Conservation (phyloP, 2,329 filamentous ascomycete genomes). For the Alternaria brassicicola region DNA sequence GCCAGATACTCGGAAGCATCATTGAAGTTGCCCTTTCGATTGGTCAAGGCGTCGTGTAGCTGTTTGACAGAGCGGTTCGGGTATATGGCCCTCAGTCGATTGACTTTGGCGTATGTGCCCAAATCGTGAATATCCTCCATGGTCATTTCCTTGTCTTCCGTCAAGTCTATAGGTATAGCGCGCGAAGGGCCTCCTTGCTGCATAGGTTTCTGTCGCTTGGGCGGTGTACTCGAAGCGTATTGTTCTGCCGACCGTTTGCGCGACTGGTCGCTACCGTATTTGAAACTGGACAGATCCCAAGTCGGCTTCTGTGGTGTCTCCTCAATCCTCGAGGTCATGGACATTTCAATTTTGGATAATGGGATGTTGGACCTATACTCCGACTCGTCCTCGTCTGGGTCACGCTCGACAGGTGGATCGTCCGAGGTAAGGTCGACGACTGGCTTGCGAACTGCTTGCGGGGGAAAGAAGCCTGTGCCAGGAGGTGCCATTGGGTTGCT, state of each 20-base stretch:
- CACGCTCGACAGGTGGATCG: slow-evolving; percentile 56
- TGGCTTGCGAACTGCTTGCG: slow-evolving; percentile 46
- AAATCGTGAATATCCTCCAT: slow-evolving; percentile 52
- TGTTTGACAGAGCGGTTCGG: slow-evolving; percentile 54
- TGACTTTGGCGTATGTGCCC: slow-evolving; percentile 57
- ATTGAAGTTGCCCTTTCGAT: slow-evolving; percentile 60
- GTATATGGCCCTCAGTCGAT: slow-evolving; percentile 58
- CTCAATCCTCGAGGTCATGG: slow-evolving; percentile 32
- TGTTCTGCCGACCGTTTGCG: slow-evolving; percentile 39
- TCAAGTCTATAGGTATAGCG: slow-evolving; percentile 42
- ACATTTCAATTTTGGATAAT: slow-evolving; percentile 60
- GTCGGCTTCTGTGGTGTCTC: slow-evolving; percentile 45
- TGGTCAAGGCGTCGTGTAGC: slow-evolving; percentile 58
- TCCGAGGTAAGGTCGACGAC: slow-evolving; percentile 55
- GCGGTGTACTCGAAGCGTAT: slow-evolving; percentile 20
- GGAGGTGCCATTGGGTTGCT: slow-evolving; percentile 75
- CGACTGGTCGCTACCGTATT: slow-evolving; percentile 26
- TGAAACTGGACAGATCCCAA: slow-evolving; percentile 36
- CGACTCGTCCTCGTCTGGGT: slow-evolving; percentile 50
- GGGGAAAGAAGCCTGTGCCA: slow-evolving; percentile 70
- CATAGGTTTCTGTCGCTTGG: slow-evolving; percentile 34
- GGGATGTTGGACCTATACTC: slow-evolving; percentile 62
- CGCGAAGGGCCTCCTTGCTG: slow-evolving; percentile 43
- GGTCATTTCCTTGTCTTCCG: slow-evolving; percentile 22
- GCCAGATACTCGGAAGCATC: slow-evolving; percentile 52